phyloP scores from a whole-genome alignment of 176 grass and related monocot species.

The Thalia dealbata region DNA sequence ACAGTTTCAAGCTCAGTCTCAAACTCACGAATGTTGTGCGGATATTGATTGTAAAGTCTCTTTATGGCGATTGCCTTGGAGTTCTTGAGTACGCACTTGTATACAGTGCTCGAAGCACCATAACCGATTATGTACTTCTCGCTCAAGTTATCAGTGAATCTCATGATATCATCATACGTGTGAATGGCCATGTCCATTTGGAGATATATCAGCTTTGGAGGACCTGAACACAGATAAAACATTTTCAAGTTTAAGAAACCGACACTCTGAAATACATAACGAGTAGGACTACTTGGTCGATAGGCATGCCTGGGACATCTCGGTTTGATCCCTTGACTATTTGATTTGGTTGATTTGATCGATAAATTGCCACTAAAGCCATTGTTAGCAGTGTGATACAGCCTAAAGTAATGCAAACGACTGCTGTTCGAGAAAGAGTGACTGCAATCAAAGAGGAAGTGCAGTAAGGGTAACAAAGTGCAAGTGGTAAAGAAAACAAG shows the following conservation, averaged over 20 bases:
- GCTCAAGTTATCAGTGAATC: conserved; percentile 79
- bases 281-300: not conserved
- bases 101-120: conserved; percentile 90
- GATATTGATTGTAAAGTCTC: conserved; percentile 84
- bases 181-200: conserved; percentile 97
- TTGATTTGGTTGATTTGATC: conserved; percentile 65
- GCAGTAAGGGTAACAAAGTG: not conserved
- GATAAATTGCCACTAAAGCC: conserved; percentile 64
- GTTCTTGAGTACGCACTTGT: conserved; percentile 75
- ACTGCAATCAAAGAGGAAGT: conserved; percentile 37
- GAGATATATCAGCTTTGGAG: conserved; percentile 82
- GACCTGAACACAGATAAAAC: conserved; percentile 38
- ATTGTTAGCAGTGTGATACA: conserved; percentile 61
- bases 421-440: conserved; percentile 47
- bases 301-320: conserved; percentile 47
- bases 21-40: conserved; percentile 62
- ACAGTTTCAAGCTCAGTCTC: conserved; percentile 89
- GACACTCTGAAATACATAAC: not conserved
- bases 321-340: conserved; percentile 52
- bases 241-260: not conserved
- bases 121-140: conserved; percentile 98
- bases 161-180: conserved; percentile 96
- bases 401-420: conserved; percentile 72
- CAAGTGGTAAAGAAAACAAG: not conserved
- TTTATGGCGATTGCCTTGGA: conserved; percentile 86